These are phyloP conservation scores for Fusarium begoniae DNA, from an alignment of 2,329 filamentous ascomycete species.

Conservation along the genomic window DNA sequence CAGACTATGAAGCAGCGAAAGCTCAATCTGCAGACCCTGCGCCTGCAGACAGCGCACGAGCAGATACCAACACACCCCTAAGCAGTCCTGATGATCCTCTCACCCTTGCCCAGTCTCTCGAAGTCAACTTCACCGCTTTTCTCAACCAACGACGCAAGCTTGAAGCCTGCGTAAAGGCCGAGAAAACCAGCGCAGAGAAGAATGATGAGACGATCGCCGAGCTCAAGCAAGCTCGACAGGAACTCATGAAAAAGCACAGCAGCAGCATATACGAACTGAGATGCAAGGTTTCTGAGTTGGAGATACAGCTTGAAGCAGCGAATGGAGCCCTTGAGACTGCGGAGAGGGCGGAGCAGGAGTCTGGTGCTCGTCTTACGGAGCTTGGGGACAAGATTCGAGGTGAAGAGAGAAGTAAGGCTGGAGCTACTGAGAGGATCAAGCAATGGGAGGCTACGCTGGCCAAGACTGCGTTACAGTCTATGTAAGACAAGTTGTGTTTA, in stretches of 20 bases:
- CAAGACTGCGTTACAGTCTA: background rate
- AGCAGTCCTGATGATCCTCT: background rate
- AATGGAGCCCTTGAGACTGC: background rate
- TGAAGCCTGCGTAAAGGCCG: background rate
- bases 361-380: background rate
- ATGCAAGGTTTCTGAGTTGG: background rate
- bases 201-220: background rate
- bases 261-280: background rate
- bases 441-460: background rate
- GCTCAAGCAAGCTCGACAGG: background rate
- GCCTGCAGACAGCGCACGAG: rapidly evolving
- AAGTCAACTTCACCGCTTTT: background rate
- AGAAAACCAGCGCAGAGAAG: background rate
- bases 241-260: background rate
- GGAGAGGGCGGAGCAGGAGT: background rate
- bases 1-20: background rate
- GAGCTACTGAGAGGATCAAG: background rate
- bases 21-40: too few species aligned
- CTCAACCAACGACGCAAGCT: background rate
- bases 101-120: background rate
- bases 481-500: background rate
- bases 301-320: background rate
- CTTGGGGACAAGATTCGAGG: background rate
- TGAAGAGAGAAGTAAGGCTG: background rate
- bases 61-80: too few species aligned